A percentile compares a stretch with the other conserved stretches of the same genome.
phyloP scores from a whole-genome alignment of 1,284 basidiomycete species.

The Ceratobasidium sp. region DNA sequence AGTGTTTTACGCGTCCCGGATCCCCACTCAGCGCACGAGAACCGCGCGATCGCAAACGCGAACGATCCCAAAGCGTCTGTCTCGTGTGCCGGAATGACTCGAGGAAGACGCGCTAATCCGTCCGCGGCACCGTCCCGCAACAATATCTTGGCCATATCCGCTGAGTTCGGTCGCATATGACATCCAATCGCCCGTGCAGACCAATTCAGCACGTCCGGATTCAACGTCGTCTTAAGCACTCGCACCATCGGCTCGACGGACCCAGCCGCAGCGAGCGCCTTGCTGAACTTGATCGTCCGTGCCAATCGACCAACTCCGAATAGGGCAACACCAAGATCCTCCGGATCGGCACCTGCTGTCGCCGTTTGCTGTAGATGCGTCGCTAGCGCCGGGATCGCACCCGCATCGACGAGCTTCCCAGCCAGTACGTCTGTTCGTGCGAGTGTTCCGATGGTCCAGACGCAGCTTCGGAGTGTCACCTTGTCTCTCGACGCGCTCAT shows the following conservation, averaged over 20 bases:
- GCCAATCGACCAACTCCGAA: slow-evolving; percentile 46
- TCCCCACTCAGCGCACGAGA: slow-evolving; percentile 48
- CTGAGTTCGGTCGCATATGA: slow-evolving; percentile 49
- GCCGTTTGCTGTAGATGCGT: slow-evolving; percentile 21
- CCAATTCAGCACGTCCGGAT: slow-evolving; percentile 49
- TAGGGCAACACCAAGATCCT: slow-evolving; percentile 37
- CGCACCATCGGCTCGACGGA: slow-evolving; percentile 46
- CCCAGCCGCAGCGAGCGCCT: slow-evolving; percentile 45
- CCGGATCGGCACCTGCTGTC: slow-evolving; percentile 3
- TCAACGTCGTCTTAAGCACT: slow-evolving; percentile 32
- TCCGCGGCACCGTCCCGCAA: slow-evolving; percentile 47
- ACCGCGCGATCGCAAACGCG: slow-evolving; percentile 49
- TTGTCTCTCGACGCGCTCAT: slow-evolving; percentile 34
- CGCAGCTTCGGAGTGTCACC: slow-evolving; percentile 25
- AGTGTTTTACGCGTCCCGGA: slow-evolving; percentile 47
- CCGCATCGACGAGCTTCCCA: slow-evolving; percentile 30
- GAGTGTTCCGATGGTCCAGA: slow-evolving; percentile 31
- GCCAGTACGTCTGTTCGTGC: slow-evolving; percentile 27
- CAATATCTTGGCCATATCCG: slow-evolving; percentile 48
- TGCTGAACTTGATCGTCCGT: slow-evolving; percentile 48
- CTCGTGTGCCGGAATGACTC: slow-evolving; percentile 41
- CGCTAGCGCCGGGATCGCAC: slow-evolving; percentile 21
- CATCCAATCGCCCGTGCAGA: slow-evolving; percentile 48
- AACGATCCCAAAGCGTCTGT: slow-evolving; percentile 47
- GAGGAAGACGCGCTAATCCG: slow-evolving; percentile 48